phyloP scores from a whole-genome alignment of 164 flowering plant genomes.

The Aristolochia californica region DNA sequence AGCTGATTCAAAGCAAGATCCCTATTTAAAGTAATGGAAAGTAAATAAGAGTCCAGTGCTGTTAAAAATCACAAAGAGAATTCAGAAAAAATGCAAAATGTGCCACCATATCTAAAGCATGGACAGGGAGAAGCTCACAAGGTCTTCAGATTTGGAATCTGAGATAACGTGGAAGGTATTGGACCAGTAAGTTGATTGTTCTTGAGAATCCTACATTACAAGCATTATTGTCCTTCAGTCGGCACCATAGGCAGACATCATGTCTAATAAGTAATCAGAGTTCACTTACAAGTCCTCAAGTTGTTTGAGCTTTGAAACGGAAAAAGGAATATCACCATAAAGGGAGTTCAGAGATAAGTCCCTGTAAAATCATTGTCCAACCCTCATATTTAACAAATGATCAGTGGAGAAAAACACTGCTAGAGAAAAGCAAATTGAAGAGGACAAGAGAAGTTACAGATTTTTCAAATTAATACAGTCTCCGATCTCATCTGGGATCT shows the following conservation, averaged over 20 bases:
- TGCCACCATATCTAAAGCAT: background rate
- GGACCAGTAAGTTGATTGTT: conserved; percentile 81
- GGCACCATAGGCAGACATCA: background rate
- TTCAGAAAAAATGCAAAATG: background rate
- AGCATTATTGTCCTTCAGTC: background rate
- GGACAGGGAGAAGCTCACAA: conserved; percentile 33
- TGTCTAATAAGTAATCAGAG: background rate
- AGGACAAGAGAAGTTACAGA: conserved; percentile 28
- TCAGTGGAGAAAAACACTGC: background rate
- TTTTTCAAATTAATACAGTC: conserved; percentile 40
- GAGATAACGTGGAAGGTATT: conserved; percentile 84
- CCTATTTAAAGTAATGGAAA: conserved; percentile 17
- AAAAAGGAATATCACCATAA: conserved; percentile 79
- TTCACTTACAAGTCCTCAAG: conserved; percentile 65
- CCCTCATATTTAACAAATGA: background rate
- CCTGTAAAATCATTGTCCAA: conserved; percentile 24
- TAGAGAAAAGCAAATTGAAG: background rate
- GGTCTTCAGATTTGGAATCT: conserved; percentile 74
- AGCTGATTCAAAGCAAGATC: conserved; percentile 89
- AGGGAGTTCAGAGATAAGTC: conserved; percentile 64
- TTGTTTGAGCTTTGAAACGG: conserved; percentile 68
- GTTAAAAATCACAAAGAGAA: background rate
- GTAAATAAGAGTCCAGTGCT: background rate
- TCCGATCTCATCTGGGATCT: conserved; percentile 94
- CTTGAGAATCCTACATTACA: conserved; percentile 53